Base-by-base conservation (phyloP, 2,329 filamentous ascomycete genomes). In the Aspergillus intermedius region DNA sequence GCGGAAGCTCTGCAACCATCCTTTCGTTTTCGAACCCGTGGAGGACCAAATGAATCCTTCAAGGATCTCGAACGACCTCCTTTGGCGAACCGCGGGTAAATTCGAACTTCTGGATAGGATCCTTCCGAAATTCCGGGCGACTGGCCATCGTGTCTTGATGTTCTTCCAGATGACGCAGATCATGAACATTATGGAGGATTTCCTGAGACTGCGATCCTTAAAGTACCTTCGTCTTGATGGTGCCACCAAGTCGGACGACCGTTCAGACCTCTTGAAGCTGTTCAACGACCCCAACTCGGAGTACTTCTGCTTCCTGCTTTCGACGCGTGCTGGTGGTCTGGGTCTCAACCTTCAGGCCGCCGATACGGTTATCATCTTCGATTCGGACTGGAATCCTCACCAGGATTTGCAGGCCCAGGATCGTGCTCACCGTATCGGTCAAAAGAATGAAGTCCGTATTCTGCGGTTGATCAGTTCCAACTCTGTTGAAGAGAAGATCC, bases 121-220 rank as follows among this genome's bases (percentile, higher is more conserved):
- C 53, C 70, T 98, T 54, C 93, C 93, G 42, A 98, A 98, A 72
- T 97, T 98, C 70, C 82, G 88, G 59, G 84, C 80, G 3, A 91
- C 88, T 1, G 89, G 89, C 13, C 93, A 98, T 81, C 87, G 93
- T 70, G 90, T 97, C 23, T 78, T 98, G 68, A 97, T 98, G 87
- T 98, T 98, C 80, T 98, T 98, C 79, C 93, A 98, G 69, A 98
- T 98, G 93, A 98, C 93, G 3, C 91, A 95, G 53, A 98, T 98
- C 66, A 98, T 98, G 93, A 95, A 98, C 72, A 98, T 98, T 63
- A 97, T 98, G 93, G 93, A 98, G 61, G 93, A 98, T 67, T 98
- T 95, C 68, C 73, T 98, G 54, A 86, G 91, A 3, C 86, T 89
- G 63, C 82, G 88, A 55, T 86, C 85, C 42, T 78, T 95, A 58